Base-by-base conservation (phyloP, 1,139 yeast species). In the Saccharomyces hybrid region DNA sequence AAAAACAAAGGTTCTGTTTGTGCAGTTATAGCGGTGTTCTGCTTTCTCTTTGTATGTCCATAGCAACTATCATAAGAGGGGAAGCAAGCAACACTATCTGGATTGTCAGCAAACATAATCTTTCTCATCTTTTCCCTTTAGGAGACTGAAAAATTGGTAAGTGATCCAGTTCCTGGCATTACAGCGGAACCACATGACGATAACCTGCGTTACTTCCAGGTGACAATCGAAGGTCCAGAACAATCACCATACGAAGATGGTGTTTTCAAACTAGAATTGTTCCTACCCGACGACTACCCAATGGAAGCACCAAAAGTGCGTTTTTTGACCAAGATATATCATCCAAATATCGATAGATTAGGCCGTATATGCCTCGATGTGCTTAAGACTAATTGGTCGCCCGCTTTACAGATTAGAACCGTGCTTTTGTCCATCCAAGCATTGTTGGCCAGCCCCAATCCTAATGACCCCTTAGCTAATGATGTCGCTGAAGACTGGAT, bases 401-500 rank as follows among this genome's bases (percentile, higher is more conserved):
- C 99, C 7, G 99, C 99, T 0, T 77, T 91, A 58, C 98, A 93
- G 70, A 93, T 93, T 61, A 80, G 98, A 70, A 95, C 99, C n/a
- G 87, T 93, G 46, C 75, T 93, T 61, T 77, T 95, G 57, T 88
- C 96, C 16, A 87, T 93, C 58, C 99, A 95, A 71, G 98, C 99
- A 0, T 75, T 93, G 55, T 75, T 93, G 54, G 96, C 96, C 1
- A 91, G 97, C 3, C 99, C 99, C 8, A 95, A 93, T 66, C 99
- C 99, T 48, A 97, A 93, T 70, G 99, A 93, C 72, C 99, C 99
- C 1, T 78, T 95, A 60, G 98, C 98, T 32, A 93, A 93, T 67
- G 99, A 93, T 63, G 99, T 93, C 47, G 99, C 99, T 2, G 91
- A 89, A 62, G 93, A 86, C 63, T 93, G 99, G 98, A 87, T 91